Evolutionary conservation across 1,284 basidiomycete genomes (phyloP).

Genomic region (Ceratobasidium sp.): DNA sequence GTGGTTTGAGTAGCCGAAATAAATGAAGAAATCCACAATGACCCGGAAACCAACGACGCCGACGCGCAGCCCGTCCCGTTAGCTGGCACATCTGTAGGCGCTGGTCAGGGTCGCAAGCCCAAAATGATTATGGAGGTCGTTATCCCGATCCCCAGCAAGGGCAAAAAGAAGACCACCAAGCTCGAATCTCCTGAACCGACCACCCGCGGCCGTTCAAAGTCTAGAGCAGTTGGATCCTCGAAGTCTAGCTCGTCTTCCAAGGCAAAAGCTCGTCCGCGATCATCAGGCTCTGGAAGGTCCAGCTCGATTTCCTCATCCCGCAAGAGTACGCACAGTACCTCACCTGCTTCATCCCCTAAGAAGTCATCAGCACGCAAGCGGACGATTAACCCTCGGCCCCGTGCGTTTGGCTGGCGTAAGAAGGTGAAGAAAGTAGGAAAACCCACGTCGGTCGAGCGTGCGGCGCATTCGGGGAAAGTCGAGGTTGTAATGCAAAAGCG

Average conservation of each 20-base stretch:
- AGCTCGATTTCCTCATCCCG: neutral
- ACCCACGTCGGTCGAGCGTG: neutral
- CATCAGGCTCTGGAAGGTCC: neutral
- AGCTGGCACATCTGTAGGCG: neutral
- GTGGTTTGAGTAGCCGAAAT: neutral
- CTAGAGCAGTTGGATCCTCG: neutral
- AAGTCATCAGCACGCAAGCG: neutral
- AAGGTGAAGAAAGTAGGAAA: slow-evolving; percentile 3
- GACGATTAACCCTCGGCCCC: neutral
- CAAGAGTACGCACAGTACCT: neutral
- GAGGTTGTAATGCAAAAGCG: slow-evolving; percentile 28
- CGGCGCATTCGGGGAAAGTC: slow-evolving; percentile 21
- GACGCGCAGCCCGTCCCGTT: neutral
- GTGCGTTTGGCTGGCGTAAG: slow-evolving; percentile 18
- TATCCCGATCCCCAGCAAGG: slow-evolving; percentile 11
- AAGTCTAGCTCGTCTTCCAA: slow-evolving; percentile 11
- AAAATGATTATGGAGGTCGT: slow-evolving; percentile 40
- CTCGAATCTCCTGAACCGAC: neutral
- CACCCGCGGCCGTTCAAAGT: slow-evolving; percentile 21
- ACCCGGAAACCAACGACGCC: neutral
- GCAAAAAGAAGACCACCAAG: neutral
- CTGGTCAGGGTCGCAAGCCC: neutral
- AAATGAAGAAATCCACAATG: neutral
- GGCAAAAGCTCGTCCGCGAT: slow-evolving; percentile 7
- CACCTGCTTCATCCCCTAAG: neutral